Base-by-base conservation (phyloP, 441 rosid species). In the Syzygium syzygioides region DNA sequence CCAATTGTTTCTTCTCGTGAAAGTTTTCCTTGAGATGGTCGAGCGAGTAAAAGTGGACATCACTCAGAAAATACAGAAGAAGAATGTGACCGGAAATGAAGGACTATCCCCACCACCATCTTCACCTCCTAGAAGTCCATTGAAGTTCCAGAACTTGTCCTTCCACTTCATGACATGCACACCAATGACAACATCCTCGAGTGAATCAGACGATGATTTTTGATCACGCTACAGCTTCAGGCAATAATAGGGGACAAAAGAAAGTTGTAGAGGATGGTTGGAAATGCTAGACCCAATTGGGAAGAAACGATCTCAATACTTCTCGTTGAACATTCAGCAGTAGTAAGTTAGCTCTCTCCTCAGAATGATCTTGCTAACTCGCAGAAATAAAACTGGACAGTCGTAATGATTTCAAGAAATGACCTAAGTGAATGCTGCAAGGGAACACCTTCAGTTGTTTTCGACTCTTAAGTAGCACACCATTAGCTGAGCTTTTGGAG, bases 1-100 rank as follows among this genome's bases (percentile, higher is more conserved):
- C 66, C 89, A 54, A 26, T 14, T 88, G 86, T 88, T 88, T 57
- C n/a, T 88, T 59, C 52, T 85, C 10, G 80, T 88, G 41, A 85
- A 88, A 34, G 86, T 37, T 85, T 88, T 88, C 87, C 68, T 85
- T 17, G 84, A 85, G 23, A 88, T 88, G 89, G 87, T 88, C 9
- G 89, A 88, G 30, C 80, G 84, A 66, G 89, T 85, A 23, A 88
- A 79, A 76, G 37, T 34, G 48, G 89, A 88, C 64, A 53, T 64
- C 50, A 85, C 85, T 54, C 89, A 85, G 87, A 88, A 66, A 34
- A 59, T 85, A 45, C 87, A 62, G 83, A 88, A 85, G 89, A 87
- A 87, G 86, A 87, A 45, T 34, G 54, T 13, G 50, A 10, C 59
- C 79, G 55, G 57, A 52, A 84, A 52, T 32, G 23, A 48, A 55